Evolutionary conservation across 345 rosid genomes (phyloP).

Genomic region (Clausena lansium): DNA sequence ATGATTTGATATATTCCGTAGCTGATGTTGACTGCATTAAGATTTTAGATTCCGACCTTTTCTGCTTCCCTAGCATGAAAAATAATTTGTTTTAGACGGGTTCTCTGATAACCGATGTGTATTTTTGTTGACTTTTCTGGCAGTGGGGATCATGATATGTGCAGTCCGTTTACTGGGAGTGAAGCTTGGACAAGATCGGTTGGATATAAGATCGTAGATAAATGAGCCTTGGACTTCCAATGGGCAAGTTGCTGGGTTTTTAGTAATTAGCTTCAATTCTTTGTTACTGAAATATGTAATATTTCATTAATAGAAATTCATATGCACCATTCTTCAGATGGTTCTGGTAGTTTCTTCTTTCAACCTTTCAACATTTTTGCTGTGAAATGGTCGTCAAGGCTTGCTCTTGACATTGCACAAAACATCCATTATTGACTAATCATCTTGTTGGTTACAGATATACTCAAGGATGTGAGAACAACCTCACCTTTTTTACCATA

Average conservation of each 20-base stretch:
- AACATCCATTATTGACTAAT: neutral
- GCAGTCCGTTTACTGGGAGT: conserved; percentile 84
- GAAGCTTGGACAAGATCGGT: conserved; percentile 85
- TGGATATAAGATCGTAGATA: conserved; percentile 67
- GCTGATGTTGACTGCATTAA: too few relatives aligned
- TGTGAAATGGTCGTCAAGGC: too few relatives aligned
- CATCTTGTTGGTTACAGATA: conserved; percentile 36
- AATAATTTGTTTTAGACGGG: too few relatives aligned
- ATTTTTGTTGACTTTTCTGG: neutral
- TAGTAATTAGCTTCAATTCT: neutral
- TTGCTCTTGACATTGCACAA: neutral
- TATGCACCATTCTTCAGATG: neutral
- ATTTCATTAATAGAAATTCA: neutral
- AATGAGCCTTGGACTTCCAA: conserved; percentile 83
- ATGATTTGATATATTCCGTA: too few relatives aligned
- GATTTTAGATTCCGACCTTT: too few relatives aligned
- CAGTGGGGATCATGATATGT: conserved; percentile 96
- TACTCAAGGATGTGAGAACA: conserved; percentile 64
- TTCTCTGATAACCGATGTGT: conserved; percentile 1
- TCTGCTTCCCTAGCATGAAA: too few relatives aligned
- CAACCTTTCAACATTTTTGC: too few relatives aligned
- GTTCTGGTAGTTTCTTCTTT: neutral
- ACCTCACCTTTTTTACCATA: conserved; percentile 49
- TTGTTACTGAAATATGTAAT: neutral
- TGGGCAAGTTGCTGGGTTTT: conserved; percentile 73